Evolutionary conservation across 176 grass and related monocot species (phyloP).

Genomic region (Pontederia crassipes): DNA sequence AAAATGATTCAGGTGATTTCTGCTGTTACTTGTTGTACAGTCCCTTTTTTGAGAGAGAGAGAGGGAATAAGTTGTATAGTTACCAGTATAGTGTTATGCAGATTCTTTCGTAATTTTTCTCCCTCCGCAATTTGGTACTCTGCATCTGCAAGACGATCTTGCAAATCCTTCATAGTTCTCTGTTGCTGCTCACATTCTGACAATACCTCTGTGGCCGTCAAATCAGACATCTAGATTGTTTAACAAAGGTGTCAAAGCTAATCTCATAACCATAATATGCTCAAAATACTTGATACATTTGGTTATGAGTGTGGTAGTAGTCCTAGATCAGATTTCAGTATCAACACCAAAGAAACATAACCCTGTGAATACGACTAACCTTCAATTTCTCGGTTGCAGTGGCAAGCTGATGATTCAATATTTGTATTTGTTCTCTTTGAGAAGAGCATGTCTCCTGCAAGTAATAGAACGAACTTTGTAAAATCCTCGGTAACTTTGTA

Average conservation of each 20-base stretch:
- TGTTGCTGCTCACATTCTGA: slow-evolving; percentile 61
- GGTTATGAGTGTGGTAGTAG: no score
- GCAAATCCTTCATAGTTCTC: slow-evolving; percentile 46
- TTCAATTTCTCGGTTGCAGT: slow-evolving; percentile 46
- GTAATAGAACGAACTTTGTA: neutral
- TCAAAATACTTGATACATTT: neutral
- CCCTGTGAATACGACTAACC: slow-evolving; percentile 4
- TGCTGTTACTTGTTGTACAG: neutral
- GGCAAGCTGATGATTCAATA: slow-evolving; percentile 37
- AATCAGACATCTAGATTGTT: slow-evolving; percentile 55
- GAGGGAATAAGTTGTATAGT: neutral
- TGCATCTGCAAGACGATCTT: slow-evolving; percentile 55
- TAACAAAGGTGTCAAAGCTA: neutral
- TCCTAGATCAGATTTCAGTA: no score
- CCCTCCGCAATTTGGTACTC: slow-evolving; percentile 71
- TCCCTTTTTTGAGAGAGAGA: no score
- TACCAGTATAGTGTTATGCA: slow-evolving; percentile 97
- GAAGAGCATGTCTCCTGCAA: slow-evolving; percentile 37
- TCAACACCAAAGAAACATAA: no score
- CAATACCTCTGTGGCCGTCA: slow-evolving; percentile 55
- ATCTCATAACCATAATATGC: neutral
- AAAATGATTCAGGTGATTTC: neutral
- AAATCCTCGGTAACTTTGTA: neutral
- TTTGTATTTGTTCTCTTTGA: slow-evolving; percentile 34
- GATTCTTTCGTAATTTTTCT: slow-evolving; percentile 67